Evolutionary conservation across 345 rosid species (phyloP).

Genomic region (Heritiera fomes): DNA sequence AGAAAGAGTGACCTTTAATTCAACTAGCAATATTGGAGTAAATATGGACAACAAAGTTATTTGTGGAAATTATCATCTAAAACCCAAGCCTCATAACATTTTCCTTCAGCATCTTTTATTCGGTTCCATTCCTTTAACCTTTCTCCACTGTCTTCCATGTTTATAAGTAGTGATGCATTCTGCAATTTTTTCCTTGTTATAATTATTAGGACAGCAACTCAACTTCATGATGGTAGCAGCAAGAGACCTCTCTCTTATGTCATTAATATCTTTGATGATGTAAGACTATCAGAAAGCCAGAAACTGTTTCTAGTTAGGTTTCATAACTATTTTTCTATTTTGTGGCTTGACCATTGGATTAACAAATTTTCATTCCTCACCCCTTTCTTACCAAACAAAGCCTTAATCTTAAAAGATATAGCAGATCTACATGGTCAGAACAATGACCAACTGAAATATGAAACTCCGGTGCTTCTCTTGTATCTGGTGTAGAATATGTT

Average conservation of each 20-base stretch:
- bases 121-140: not conserved
- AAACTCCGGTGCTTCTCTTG: not conserved
- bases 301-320: not conserved
- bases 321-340: too few relatives aligned
- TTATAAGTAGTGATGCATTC: not conserved
- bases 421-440: not conserved
- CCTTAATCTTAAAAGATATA: not conserved
- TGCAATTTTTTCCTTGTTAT: conserved; percentile 1
- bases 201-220: not conserved
- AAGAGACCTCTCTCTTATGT: not conserved
- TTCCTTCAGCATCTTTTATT: not conserved
- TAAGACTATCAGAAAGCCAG: not conserved
- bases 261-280: not conserved
- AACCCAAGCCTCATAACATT: not conserved
- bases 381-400: too few relatives aligned
- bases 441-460: not conserved
- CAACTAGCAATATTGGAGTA: not conserved
- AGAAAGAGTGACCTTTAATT: not conserved
- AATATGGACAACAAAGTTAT: not conserved
- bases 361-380: too few relatives aligned
- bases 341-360: too few relatives aligned
- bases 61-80: not conserved
- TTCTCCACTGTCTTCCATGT: not conserved
- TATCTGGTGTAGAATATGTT: not conserved
- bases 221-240: not conserved